A percentile compares a stretch with the other conserved stretches of the same genome.
phyloP scores from a whole-genome alignment of 2,329 filamentous ascomycete species.

The Monosporascus sp. region DNA sequence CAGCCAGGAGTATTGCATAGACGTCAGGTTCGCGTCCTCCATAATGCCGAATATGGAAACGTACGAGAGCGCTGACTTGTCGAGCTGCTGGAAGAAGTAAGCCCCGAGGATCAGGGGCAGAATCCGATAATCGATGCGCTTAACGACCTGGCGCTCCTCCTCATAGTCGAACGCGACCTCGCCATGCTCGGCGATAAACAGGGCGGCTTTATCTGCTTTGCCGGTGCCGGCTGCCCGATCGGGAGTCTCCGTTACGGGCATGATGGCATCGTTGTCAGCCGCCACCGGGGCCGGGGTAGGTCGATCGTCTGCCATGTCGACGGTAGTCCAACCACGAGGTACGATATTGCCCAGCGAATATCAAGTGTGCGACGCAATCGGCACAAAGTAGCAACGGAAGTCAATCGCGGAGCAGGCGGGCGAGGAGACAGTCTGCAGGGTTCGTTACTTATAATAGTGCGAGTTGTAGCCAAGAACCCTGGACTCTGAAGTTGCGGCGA shows the following conservation, averaged over 20 bases:
- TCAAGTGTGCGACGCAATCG: too few relatives aligned
- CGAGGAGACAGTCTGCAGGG: too few relatives aligned
- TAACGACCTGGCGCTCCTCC: constrained; percentile 42
- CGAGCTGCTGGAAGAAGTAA: constrained; percentile 55
- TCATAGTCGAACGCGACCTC: constrained; percentile 40
- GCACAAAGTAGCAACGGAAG: too few relatives aligned
- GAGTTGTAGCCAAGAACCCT: too few relatives aligned
- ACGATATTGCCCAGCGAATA: too few relatives aligned
- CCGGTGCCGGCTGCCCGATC: constrained; percentile 4
- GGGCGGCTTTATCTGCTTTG: constrained; percentile 37
- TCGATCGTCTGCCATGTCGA: constrained; percentile 13
- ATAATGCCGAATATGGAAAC: constrained; percentile 46
- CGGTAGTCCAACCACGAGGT: too few relatives aligned
- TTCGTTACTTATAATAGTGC: too few relatives aligned
- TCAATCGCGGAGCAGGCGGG: too few relatives aligned
- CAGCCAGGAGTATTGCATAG: constrained; percentile 52
- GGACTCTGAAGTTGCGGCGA: too few relatives aligned
- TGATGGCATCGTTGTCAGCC: constrained; percentile 16
- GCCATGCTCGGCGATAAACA: constrained; percentile 38
- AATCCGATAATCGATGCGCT: constrained; percentile 44
- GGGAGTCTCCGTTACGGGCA: constrained; percentile 4
- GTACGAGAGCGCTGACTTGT: constrained; percentile 43
- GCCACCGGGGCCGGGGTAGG: constrained; percentile 4
- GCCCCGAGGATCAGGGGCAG: constrained; percentile 47
- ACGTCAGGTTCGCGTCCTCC: constrained; percentile 41